phyloP scores from a whole-genome alignment of 2,329 filamentous ascomycete genomes.

The Onygena corvina region DNA sequence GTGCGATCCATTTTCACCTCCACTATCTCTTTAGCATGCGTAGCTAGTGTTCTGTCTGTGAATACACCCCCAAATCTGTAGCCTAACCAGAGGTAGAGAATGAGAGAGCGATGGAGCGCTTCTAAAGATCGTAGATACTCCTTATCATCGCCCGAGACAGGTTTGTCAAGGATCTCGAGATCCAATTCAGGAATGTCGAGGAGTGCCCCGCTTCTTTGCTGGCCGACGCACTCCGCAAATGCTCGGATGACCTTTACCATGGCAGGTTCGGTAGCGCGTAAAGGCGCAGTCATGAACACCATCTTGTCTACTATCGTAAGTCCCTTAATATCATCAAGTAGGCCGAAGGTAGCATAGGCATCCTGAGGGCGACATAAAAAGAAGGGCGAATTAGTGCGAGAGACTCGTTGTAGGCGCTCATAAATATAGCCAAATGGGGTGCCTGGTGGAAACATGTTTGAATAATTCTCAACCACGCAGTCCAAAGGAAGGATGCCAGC shows the following conservation, averaged over 20 bases:
- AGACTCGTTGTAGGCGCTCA: slow-evolving; percentile 59
- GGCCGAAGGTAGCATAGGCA: slow-evolving; percentile 55
- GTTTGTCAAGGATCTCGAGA: slow-evolving; percentile 58
- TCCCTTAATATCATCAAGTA: slow-evolving; percentile 56
- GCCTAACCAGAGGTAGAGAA: slow-evolving; percentile 84
- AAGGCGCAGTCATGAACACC: slow-evolving; percentile 61
- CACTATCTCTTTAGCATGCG: slow-evolving; percentile 64
- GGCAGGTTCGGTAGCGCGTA: slow-evolving; percentile 40
- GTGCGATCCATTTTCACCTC: slow-evolving; percentile 61
- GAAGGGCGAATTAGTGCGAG: slow-evolving; percentile 52
- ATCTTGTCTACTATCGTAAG: slow-evolving; percentile 64
- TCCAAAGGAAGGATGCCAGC: slow-evolving; percentile 67
- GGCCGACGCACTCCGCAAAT: slow-evolving; percentile 58
- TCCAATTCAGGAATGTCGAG: slow-evolving; percentile 59
- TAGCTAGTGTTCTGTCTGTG: slow-evolving; percentile 58
- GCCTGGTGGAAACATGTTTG: slow-evolving; percentile 64
- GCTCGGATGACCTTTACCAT: slow-evolving; percentile 43
- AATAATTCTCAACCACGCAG: slow-evolving; percentile 59
- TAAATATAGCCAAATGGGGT: slow-evolving; percentile 79
- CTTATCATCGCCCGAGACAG: slow-evolving; percentile 31
- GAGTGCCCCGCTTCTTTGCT: slow-evolving; percentile 54
- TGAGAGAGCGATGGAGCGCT: slow-evolving; percentile 64
- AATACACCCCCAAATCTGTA: slow-evolving; percentile 80
- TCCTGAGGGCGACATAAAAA: slow-evolving; percentile 55
- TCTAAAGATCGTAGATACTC: slow-evolving; percentile 60